These are phyloP conservation scores for Claviceps sp. DNA, from an alignment of 2,329 filamentous ascomycete species.

Conservation along the genomic window DNA sequence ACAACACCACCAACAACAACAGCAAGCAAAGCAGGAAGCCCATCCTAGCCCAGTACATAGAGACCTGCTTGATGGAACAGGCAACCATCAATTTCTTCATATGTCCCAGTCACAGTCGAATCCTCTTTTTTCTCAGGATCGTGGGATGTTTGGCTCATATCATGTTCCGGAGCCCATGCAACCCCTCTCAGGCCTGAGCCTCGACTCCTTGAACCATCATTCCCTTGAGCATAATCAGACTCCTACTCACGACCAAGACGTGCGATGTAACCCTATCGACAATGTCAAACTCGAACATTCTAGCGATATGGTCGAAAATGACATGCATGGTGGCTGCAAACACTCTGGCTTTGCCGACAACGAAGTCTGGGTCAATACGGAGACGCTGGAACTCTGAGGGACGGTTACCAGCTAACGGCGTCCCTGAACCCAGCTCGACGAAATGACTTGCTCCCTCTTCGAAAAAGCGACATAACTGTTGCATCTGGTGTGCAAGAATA, in stretches of 20 bases:
- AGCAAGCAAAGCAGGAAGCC: conserved; percentile 15
- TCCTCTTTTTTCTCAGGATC: conserved; percentile 20
- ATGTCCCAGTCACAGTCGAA: conserved; percentile 18
- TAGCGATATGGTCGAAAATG: conserved; percentile 13
- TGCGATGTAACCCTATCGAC: conserved; percentile 2
- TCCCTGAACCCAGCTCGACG: background rate
- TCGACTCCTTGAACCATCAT: conserved; percentile 18
- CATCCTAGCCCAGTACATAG: conserved; percentile 9
- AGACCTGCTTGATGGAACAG: conserved; percentile 11
- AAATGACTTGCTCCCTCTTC: background rate
- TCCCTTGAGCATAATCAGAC: conserved; percentile 8
- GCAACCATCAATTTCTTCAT: conserved; percentile 14
- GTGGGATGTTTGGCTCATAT: conserved; percentile 16
- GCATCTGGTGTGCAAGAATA: background rate
- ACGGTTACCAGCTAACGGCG: background rate
- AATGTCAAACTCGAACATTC: conserved; percentile 14
- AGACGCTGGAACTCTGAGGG: conserved; percentile 5
- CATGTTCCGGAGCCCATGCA: conserved; percentile 11
- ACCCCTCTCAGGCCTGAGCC: conserved; percentile 14
- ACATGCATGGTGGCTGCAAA: conserved; percentile 11
- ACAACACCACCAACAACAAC: conserved; percentile 7
- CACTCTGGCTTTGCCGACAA: conserved; percentile 9
- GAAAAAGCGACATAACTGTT: background rate
- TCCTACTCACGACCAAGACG: conserved; percentile 8
- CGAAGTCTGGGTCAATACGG: conserved; percentile 5